Conservation (phyloP, 2,329 filamentous ascomycete genomes). For the Zasmidium citrigriseum region DNA sequence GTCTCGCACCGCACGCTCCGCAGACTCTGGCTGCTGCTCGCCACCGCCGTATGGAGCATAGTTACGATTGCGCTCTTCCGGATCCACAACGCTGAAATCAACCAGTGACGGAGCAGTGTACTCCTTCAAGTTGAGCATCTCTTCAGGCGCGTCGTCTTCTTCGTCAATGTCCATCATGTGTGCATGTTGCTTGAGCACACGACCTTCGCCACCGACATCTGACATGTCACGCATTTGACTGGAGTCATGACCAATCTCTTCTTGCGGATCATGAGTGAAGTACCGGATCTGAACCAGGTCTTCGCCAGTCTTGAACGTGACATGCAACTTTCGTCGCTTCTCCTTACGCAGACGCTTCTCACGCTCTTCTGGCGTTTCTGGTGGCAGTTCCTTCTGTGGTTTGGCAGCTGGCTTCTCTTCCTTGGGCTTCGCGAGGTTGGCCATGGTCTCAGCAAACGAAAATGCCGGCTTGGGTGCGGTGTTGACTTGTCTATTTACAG, state of each 20-base stretch:
- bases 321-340: slow-evolving; percentile 67
- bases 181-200: slow-evolving; percentile 57
- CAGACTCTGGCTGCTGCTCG: slow-evolving; percentile 38
- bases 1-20: slow-evolving; percentile 46
- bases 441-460: slow-evolving; percentile 41
- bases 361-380: slow-evolving; percentile 69
- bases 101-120: slow-evolving; percentile 43
- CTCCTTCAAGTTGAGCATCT: slow-evolving; percentile 50
- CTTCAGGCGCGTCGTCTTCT: slow-evolving; percentile 61
- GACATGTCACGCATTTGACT: slow-evolving; percentile 71
- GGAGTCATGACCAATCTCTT: slow-evolving; percentile 67
- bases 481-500: slow-evolving; percentile 18
- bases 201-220: slow-evolving; percentile 67
- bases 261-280: slow-evolving; percentile 71
- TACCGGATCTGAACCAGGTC: slow-evolving; percentile 67
- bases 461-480: slow-evolving; percentile 35
- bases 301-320: slow-evolving; percentile 69
- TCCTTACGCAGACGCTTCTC: slow-evolving; percentile 71
- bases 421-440: slow-evolving; percentile 55
- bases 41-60: slow-evolving; percentile 50
- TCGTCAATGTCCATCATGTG: slow-evolving; percentile 67
- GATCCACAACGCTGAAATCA: slow-evolving; percentile 45
- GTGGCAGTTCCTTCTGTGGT: slow-evolving; percentile 53
- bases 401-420: slow-evolving; percentile 52
- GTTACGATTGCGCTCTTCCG: slow-evolving; percentile 45